phyloP scores from a whole-genome alignment of 441 rosid species.

The Macaranga tanarius region DNA sequence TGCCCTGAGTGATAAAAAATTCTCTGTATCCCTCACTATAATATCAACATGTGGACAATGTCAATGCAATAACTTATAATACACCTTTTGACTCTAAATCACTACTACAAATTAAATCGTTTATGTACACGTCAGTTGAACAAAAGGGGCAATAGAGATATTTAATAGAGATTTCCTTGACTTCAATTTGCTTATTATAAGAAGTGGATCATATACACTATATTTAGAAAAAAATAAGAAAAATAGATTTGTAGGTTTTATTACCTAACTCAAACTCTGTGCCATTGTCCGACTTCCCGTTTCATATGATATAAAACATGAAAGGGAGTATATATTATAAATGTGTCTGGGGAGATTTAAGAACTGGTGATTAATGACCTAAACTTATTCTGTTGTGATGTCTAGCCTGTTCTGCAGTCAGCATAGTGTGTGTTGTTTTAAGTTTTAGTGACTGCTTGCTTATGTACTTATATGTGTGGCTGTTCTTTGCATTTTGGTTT shows the following conservation, averaged over 20 bases:
- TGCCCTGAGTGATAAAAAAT: too few species aligned
- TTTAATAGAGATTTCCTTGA: too few species aligned
- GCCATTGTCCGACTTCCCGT: neutral
- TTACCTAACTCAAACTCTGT: neutral
- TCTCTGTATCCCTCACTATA: too few species aligned
- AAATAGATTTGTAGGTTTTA: too few species aligned
- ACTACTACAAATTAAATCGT: too few species aligned
- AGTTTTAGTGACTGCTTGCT: neutral
- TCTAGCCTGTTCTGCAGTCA: neutral
- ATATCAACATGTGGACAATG: too few species aligned
- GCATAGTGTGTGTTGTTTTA: neutral
- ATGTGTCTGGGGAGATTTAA: neutral
- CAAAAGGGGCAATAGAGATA: too few species aligned
- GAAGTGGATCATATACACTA: neutral
- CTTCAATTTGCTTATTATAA: too few species aligned
- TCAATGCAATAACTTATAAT: too few species aligned
- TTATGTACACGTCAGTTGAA: too few species aligned
- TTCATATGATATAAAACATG: neutral
- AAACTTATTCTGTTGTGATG: neutral
- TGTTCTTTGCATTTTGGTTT: neutral
- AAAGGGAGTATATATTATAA: neutral
- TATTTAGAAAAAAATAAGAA: neutral
- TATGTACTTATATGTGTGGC: neutral
- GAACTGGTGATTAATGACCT: neutral
- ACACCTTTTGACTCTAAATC: too few species aligned